Percentiles rank a stretch among this genome's conserved stretches.
Conservation (phyloP, 495 filamentous ascomycete species). For the Patellaria atrata region DNA sequence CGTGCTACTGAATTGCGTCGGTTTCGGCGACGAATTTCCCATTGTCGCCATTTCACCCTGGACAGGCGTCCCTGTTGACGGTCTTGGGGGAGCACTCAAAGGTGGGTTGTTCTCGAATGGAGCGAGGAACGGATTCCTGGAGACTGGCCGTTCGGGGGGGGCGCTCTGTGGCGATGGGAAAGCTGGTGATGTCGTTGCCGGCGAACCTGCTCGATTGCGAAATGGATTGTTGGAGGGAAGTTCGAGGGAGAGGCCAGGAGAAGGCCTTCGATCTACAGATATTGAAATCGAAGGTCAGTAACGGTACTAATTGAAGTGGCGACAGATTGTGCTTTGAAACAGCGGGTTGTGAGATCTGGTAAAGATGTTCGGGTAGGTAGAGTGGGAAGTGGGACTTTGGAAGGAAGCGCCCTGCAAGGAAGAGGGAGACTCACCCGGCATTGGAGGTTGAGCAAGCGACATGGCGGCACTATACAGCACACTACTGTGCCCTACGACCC, state of each 20-base stretch:
- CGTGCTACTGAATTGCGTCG: slow-evolving; percentile 42
- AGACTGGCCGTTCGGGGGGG: slow-evolving; percentile 49
- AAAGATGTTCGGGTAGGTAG: too few species aligned
- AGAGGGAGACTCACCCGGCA: slow-evolving; percentile 19
- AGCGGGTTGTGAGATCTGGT: too few species aligned
- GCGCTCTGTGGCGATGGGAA: slow-evolving; percentile 32
- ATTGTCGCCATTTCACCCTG: slow-evolving; percentile 34
- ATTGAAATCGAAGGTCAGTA: too few species aligned
- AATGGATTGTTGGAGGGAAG: slow-evolving; percentile 91
- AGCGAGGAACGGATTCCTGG: slow-evolving; percentile 88
- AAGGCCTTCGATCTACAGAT: slow-evolving; percentile 23
- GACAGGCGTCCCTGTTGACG: slow-evolving; percentile 23
- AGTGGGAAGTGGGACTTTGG: too few species aligned
- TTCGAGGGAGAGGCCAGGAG: slow-evolving; percentile 21
- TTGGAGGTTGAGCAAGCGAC: slow-evolving; percentile 20
- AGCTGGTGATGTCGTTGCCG: slow-evolving; percentile 26
- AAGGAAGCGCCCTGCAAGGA: too few species aligned
- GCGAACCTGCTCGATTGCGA: slow-evolving; percentile 70
- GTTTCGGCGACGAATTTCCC: slow-evolving; percentile 33
- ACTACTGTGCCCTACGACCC: too few species aligned
- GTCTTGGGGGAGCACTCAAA: slow-evolving; percentile 12
- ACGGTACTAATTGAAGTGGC: too few species aligned
- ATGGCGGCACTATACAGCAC: slow-evolving; percentile 12
- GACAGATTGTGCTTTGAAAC: too few species aligned
- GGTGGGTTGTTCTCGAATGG: slow-evolving; percentile 37